Percentiles rank a stretch among this genome's conserved stretches.
Evolutionary conservation across 345 rosid species (phyloP).

Genomic region (Camelina hispida): DNA sequence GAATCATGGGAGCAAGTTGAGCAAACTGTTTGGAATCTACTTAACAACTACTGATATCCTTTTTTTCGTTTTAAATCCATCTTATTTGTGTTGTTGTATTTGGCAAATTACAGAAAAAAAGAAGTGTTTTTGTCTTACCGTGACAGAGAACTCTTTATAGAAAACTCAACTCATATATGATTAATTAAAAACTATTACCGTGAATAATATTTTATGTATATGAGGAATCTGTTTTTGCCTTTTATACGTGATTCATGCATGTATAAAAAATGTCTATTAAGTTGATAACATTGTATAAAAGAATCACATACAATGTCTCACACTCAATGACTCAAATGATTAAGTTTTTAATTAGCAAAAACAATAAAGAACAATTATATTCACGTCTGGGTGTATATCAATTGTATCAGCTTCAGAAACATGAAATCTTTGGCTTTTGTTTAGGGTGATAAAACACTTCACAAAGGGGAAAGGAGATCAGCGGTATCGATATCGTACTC

Average conservation of each 20-base stretch:
- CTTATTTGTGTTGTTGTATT: conserved; percentile 17
- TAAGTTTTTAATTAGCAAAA: background rate
- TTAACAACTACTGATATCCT: conserved; percentile 58
- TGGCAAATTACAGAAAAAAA: background rate
- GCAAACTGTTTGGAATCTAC: conserved; percentile 73
- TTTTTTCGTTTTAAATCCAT: background rate
- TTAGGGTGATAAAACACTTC: conserved; percentile 23
- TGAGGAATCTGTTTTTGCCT: background rate
- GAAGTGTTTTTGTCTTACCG: background rate
- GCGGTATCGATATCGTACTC: conserved; percentile 53
- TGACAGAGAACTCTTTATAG: background rate
- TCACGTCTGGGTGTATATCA: conserved; percentile 11
- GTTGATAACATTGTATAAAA: no score
- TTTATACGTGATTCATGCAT: no score
- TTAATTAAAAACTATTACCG: background rate
- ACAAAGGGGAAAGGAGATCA: conserved; percentile 61
- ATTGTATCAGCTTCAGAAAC: conserved; percentile 21
- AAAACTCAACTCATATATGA: background rate
- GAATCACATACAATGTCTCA: background rate
- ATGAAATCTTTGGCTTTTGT: background rate
- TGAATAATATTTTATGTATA: background rate
- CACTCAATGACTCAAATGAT: background rate
- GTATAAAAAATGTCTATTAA: background rate
- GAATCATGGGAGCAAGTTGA: conserved; percentile 92
- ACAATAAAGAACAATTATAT: background rate